Evolutionary conservation across 352 stramenopile genomes (phyloP), one percentile per base, ranked within the genome.

Genomic region (Globisporangium nagaii): DNA sequence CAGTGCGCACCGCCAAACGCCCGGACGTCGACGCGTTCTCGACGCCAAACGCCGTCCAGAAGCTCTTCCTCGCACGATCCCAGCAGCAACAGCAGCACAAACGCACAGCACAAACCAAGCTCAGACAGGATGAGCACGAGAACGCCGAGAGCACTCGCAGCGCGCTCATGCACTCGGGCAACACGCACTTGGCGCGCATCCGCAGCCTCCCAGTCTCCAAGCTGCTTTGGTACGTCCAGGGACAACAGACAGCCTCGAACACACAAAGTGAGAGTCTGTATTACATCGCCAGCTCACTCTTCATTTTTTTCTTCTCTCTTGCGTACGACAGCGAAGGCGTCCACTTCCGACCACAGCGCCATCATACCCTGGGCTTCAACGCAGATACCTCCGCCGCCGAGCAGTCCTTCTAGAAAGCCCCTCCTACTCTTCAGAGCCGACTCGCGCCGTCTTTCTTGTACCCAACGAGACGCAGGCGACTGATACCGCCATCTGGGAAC

Each of bases 401-500:
- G 45, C 61, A 78, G 35, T 78, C 63, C 12, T 73, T 58, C 39
- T 75, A 43, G 73, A n/a, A 27, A n/a, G 10, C 20, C 8, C 11
- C 22, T 8, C 13, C 9, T 42, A 28, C 9, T 15, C 54, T 67
- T 10, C 17, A 82, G 39, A 82, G 65, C 8, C 69, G 64, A 28
- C 66, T 60, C n/a, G 53, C 28, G 20, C 39, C 37, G 20, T 73
- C 59, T 35, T 73, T 73, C 63, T 90, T 91, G 65, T 68, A 58
- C 3, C 86, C 92, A 43, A 93, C 86, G 19, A 97, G 63, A 9
- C 92, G 75, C 9, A 98, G 73, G 22, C 93, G 80, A 51, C 85
- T 97, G 20, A 98, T 86, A 22, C 93, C 93, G 15, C 94, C 95
- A 71, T 98, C 93, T 0, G 92, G 93, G 63, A 93, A 98, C 63